Percentiles rank a stretch among this genome's conserved stretches.
These are phyloP conservation scores for Didymella pinodella DNA, from an alignment of 2,329 filamentous ascomycete genomes.

Conservation along the genomic window DNA sequence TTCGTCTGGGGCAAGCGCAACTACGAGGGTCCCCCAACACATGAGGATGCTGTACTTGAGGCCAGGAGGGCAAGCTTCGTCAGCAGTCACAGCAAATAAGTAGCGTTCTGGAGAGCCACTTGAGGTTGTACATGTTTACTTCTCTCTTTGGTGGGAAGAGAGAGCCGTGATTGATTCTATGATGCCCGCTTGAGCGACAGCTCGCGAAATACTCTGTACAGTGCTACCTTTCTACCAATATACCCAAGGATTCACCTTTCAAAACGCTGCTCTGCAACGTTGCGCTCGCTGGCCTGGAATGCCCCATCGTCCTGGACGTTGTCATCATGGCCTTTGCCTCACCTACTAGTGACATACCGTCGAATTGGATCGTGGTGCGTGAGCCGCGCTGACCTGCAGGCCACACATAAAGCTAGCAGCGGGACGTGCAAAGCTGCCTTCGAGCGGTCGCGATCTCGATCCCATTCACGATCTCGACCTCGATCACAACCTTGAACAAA, in stretches of 20 bases:
- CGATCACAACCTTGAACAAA: background rate
- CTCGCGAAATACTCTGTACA: slow-evolving; percentile 9
- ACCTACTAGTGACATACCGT: slow-evolving; percentile 1
- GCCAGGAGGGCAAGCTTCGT: slow-evolving; percentile 43
- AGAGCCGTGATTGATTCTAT: background rate
- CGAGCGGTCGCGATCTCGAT: background rate
- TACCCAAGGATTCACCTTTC: slow-evolving; percentile 11
- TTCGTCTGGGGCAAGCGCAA: slow-evolving; percentile 73
- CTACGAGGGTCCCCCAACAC: slow-evolving; percentile 67
- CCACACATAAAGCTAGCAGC: background rate
- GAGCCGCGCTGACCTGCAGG: background rate
- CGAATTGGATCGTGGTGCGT: background rate
- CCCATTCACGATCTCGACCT: background rate
- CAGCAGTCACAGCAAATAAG: slow-evolving; percentile 31
- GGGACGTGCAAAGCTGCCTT: background rate
- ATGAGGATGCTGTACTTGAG: slow-evolving; percentile 44
- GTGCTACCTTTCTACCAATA: slow-evolving; percentile 12
- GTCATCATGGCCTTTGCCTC: slow-evolving; percentile 10
- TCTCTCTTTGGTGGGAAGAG: slow-evolving; percentile 3
- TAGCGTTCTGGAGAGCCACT: background rate
- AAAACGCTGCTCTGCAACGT: background rate
- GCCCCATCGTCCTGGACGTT: background rate
- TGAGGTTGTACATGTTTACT: slow-evolving; percentile 2
- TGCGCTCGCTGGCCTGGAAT: background rate
- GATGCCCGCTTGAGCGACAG: slow-evolving; percentile 9